These are phyloP conservation scores for Malbranchea zuffiana DNA, from an alignment of 2,329 filamentous ascomycete species.

Conservation along the genomic window DNA sequence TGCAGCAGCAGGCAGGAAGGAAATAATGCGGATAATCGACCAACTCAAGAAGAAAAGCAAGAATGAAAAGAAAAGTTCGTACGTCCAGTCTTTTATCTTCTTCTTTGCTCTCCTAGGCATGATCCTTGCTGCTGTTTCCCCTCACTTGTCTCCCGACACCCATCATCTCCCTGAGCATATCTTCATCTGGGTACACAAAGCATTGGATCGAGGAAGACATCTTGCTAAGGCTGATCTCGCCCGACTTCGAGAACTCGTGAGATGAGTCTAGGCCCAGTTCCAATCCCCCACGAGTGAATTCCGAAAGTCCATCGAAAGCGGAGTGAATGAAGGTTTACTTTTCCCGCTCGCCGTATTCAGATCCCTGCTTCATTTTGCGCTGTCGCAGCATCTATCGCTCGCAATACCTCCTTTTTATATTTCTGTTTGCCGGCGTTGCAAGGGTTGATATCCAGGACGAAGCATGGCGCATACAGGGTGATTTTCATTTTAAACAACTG, in stretches of 20 bases:
- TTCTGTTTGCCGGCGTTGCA: no score
- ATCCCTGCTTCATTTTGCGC: no score
- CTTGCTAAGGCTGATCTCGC: slow-evolving; percentile 7
- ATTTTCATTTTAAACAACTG: no score
- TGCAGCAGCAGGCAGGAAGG: slow-evolving; percentile 66
- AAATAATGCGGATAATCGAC: slow-evolving; percentile 86
- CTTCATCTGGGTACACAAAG: neutral
- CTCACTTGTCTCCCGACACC: slow-evolving; percentile 2
- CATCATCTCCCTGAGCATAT: slow-evolving; percentile 2
- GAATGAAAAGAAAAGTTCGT: slow-evolving; percentile 73
- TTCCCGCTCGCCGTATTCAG: no score
- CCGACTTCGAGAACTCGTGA: slow-evolving; percentile 17
- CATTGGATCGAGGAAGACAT: slow-evolving; percentile 1
- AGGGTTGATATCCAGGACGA: no score
- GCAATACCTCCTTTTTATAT: no score
- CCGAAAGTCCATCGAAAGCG: slow-evolving; percentile 2
- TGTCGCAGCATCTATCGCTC: no score
- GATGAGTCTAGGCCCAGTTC: slow-evolving; percentile 7
- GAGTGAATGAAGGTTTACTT: no score
- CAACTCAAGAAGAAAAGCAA: slow-evolving; percentile 66
- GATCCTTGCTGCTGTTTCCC: slow-evolving; percentile 7
- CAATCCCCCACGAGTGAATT: slow-evolving; percentile 11
- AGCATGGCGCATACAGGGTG: no score
- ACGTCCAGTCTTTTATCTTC: slow-evolving; percentile 33
- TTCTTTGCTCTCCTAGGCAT: slow-evolving; percentile 6